phyloP scores from a whole-genome alignment of 2,329 filamentous ascomycete species.

The Phaeosphaeria sp. region DNA sequence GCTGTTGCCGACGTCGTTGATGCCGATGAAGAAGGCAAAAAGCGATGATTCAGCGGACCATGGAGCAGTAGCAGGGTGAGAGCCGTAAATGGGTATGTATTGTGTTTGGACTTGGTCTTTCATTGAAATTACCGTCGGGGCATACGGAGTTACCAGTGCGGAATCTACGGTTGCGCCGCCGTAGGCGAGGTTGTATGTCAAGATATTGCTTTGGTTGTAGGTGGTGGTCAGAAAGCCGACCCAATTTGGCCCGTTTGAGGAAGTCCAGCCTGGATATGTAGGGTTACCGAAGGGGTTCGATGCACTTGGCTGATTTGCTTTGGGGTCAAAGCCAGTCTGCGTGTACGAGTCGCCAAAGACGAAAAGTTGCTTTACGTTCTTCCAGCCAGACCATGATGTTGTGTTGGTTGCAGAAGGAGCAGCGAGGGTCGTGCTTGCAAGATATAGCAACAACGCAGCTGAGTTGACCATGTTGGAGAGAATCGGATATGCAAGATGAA shows the following conservation, averaged over 20 bases:
- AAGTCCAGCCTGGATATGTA: conserved; percentile 53
- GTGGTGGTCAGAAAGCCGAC: conserved; percentile 54
- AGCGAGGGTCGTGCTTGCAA: conserved; percentile 28
- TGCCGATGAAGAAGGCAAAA: conserved; percentile 62
- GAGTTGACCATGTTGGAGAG: conserved; percentile 29
- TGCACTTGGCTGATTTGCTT: conserved; percentile 57
- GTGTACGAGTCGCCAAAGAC: conserved; percentile 65
- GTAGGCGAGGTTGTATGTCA: conserved; percentile 61
- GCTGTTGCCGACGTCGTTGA: conserved; percentile 62
- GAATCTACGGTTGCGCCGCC: conserved; percentile 53
- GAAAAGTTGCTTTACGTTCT: conserved; percentile 42
- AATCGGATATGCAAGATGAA: background rate
- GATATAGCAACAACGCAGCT: conserved; percentile 24
- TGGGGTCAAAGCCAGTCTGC: conserved; percentile 64
- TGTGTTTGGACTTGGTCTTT: conserved; percentile 58
- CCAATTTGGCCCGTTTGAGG: conserved; percentile 61
- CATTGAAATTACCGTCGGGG: conserved; percentile 57
- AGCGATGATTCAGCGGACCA: conserved; percentile 56
- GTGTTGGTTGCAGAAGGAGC: conserved; percentile 18
- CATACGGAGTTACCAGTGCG: conserved; percentile 56
- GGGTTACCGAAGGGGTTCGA: conserved; percentile 69
- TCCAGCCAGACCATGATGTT: conserved; percentile 41
- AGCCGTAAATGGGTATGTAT: conserved; percentile 53
- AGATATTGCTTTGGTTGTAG: conserved; percentile 50
- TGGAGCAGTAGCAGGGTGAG: conserved; percentile 37